phyloP scores from a whole-genome alignment of 2,329 filamentous ascomycete genomes.

The Colletotrichum coccodes region DNA sequence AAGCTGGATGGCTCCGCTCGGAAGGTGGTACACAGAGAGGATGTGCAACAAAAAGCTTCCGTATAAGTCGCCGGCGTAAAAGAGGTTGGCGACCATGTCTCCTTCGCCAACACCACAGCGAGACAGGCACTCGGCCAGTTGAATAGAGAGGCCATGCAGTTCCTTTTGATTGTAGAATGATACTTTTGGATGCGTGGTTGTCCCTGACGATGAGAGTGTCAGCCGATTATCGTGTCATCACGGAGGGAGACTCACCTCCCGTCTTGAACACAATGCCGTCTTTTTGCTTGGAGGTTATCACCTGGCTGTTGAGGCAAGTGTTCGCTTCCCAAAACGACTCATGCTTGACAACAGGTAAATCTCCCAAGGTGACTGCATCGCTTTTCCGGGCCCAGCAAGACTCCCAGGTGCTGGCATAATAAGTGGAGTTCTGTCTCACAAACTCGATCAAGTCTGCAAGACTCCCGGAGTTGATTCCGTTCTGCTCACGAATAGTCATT shows the following conservation, averaged over 20 bases:
- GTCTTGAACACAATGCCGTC: conserved; percentile 27
- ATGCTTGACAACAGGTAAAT: conserved; percentile 14
- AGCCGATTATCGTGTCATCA: too few relatives aligned
- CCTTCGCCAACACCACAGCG: conserved; percentile 18
- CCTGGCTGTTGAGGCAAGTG: conserved; percentile 22
- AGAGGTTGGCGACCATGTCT: conserved; percentile 23
- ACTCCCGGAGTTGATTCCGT: not conserved
- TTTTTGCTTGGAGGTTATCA: conserved; percentile 24
- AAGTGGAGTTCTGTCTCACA: conserved; percentile 15
- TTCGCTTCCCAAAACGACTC: conserved; percentile 24
- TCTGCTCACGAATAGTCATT: not conserved
- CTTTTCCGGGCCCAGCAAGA: not conserved
- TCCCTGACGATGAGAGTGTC: not conserved
- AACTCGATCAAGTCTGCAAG: conserved; percentile 18
- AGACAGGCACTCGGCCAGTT: conserved; percentile 15
- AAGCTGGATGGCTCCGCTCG: conserved; percentile 16
- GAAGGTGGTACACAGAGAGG: conserved; percentile 23
- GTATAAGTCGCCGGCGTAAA: conserved; percentile 29
- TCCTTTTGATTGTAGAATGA: conserved; percentile 22
- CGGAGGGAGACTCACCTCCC: not conserved
- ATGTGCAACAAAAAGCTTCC: conserved; percentile 27
- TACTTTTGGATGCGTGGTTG: conserved; percentile 26
- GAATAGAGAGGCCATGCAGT: conserved; percentile 11
- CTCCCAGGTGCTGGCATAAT: conserved; percentile 20
- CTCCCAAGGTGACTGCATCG: not conserved